Conservation (phyloP, 805 yeast genomes). For the Spathaspora arborariae region DNA sequence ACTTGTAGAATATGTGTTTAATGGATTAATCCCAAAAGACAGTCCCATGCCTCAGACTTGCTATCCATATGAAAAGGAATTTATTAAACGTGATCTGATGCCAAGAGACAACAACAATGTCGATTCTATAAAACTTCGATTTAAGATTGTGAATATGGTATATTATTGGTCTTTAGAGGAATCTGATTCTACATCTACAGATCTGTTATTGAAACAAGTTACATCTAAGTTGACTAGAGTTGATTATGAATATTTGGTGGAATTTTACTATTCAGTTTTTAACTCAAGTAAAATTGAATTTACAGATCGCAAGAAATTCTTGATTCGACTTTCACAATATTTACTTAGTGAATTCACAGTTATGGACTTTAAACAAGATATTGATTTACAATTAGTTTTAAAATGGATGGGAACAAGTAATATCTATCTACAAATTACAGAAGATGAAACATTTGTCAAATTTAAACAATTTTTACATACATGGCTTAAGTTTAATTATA, state of each 20-base stretch:
- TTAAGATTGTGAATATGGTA: conserved; percentile 14
- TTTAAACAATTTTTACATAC: conserved; percentile 16
- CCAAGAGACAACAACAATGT: conserved; percentile 18
- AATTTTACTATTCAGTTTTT: conserved; percentile 4
- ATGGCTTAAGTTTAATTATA: conserved; percentile 23
- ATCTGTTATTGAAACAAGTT: conserved; percentile 2
- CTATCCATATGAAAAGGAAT: conserved; percentile 21
- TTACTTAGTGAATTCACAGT: conserved; percentile 7
- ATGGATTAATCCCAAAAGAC: conserved; percentile 20
- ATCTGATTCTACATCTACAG: not conserved
- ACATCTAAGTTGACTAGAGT: conserved; percentile 1
- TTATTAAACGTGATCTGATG: conserved; percentile 19
- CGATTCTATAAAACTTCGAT: conserved; percentile 26
- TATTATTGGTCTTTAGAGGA: conserved; percentile 14
- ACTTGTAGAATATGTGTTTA: conserved; percentile 23
- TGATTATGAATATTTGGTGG: conserved; percentile 7
- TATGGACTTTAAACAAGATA: not conserved
- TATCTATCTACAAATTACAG: conserved; percentile 9
- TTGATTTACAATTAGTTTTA: conserved; percentile 4
- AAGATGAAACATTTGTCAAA: conserved; percentile 17
- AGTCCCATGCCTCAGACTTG: conserved; percentile 17
- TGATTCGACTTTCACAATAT: conserved; percentile 5
- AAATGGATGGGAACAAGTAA: conserved; percentile 4
- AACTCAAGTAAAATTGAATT: not conserved
- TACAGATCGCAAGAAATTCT: conserved; percentile 2